Evolutionary conservation across 331 rosid genomes (phyloP), one percentile per base, ranked within the genome.

Genomic region (Pyrus hybrid): DNA sequence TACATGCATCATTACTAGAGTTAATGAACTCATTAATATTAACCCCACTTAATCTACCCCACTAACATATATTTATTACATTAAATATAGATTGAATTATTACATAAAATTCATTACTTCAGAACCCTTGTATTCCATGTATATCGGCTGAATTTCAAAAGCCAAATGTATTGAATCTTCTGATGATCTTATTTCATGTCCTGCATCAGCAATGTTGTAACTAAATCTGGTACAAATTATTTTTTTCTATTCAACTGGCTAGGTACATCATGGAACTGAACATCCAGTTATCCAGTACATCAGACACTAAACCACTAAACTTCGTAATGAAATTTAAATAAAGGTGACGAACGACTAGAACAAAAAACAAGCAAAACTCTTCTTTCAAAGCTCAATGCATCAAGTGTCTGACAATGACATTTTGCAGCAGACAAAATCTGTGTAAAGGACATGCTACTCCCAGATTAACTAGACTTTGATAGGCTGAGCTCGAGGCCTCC

Each of bases 401-500:
- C 16, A 29, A 30, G 76, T 7, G 16, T 29, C n/a, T 4, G 23
- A 8, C 33, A 54, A 22, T 12, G 10, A 51, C 41, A 63, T 18
- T 53, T 11, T 21, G 63, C 47, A 53, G 13, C 5, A n/a, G 51
- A 37, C 29, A 68, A 41, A 54, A 21, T 6, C 22, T n/a, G 13
- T 20, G 63, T 51, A 3, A 51, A 53, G 45, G 49, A 1, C 49
- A 13, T 2, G 47, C 78, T n/a, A 64, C 78, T 3, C 75, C 67
- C 30, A 73, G 68, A 72, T 70, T 67, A 74, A 65, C 86, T 83
- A 89, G 22, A 88, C 63, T 77, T 87, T 90, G 69, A 86, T 17
- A 16, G 75, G 81, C 37, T 79, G 84, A 37, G 87, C 91, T 57
- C 85, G 88, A 35, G 98, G 98, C 84, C 93, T 88, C 98, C 98